Conservation (phyloP, 805 yeast genomes). For the Ogataea degrootiae region DNA sequence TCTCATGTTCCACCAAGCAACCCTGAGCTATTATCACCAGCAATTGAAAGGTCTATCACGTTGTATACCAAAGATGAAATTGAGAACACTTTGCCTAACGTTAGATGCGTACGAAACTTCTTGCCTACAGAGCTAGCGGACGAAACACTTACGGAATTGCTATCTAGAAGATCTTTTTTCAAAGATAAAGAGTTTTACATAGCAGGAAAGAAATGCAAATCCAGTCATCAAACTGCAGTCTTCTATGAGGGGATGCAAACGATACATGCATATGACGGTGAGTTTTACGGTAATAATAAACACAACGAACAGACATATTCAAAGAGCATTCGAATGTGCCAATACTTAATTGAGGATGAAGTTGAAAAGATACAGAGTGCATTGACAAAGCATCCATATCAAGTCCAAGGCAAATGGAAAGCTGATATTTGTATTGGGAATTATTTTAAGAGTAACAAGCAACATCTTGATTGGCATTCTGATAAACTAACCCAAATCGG, state of each 20-base stretch:
- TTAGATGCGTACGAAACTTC: conserved; percentile 45
- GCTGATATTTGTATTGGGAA: conserved; percentile 55
- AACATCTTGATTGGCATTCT: conserved; percentile 69
- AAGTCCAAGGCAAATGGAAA: conserved; percentile 40
- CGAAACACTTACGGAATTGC: conserved; percentile 36
- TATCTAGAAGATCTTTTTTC: conserved; percentile 38
- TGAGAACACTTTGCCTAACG: conserved; percentile 44
- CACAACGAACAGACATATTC: conserved; percentile 16
- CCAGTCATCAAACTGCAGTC: conserved; percentile 48
- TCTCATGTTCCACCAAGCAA: neutral
- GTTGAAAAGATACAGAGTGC: conserved; percentile 31
- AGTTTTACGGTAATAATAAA: conserved; percentile 14
- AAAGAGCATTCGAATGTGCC: conserved; percentile 34
- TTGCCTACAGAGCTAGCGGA: conserved; percentile 49
- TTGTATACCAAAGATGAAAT: conserved; percentile 51
- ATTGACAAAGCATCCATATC: conserved; percentile 31
- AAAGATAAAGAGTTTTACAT: conserved; percentile 46
- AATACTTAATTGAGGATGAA: conserved; percentile 33
- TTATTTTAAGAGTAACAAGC: conserved; percentile 43
- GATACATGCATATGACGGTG: conserved; percentile 8
- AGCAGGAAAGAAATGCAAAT: conserved; percentile 55
- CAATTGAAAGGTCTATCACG: conserved; percentile 12
- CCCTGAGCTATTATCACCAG: neutral
- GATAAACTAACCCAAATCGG: conserved; percentile 71
- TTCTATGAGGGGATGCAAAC: conserved; percentile 21